These are phyloP conservation scores for Volvox reticuliferus DNA, from an alignment of 139 green algal genomes.

Conservation along the genomic window DNA sequence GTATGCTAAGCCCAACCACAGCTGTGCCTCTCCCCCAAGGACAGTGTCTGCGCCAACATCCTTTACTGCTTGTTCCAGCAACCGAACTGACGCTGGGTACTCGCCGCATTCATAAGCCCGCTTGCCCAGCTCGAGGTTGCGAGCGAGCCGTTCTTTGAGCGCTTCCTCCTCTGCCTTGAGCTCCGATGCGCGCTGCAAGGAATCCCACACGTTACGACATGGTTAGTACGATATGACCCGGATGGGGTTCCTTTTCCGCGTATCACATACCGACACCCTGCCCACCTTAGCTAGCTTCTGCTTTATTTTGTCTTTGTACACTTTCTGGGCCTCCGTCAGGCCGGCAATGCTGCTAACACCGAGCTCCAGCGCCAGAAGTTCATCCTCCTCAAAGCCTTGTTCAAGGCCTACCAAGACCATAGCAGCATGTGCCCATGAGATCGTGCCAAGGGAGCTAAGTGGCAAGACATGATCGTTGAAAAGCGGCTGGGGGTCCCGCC, in stretches of 20 bases:
- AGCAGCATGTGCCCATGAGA: no score
- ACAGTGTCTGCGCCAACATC: conserved; percentile 66
- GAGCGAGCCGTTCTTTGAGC: conserved; percentile 52
- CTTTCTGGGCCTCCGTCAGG: conserved; percentile 68
- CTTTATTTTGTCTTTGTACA: conserved; percentile 87
- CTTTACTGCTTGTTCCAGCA: conserved; percentile 76
- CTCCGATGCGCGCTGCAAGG: conserved; percentile 60
- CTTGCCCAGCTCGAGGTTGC: conserved; percentile 57
- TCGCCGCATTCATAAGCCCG: conserved; percentile 64
- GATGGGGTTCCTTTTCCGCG: no score
- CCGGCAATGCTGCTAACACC: conserved; percentile 51
- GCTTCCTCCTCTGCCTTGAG: conserved; percentile 57
- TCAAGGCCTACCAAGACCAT: conserved; percentile 61
- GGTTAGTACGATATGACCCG: no score
- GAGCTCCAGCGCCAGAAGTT: conserved; percentile 79
- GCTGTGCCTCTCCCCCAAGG: conserved; percentile 84
- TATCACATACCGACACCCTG: neutral
- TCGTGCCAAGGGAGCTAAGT: no score
- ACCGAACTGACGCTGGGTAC: conserved; percentile 66
- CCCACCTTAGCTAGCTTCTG: conserved; percentile 67
- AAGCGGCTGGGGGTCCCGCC: no score
- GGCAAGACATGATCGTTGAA: no score
- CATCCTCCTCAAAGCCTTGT: conserved; percentile 75
- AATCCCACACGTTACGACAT: no score
- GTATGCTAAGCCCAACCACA: conserved; percentile 92